phyloP scores from a whole-genome alignment of 352 stramenopile species.

The Pythium rishiriense region DNA sequence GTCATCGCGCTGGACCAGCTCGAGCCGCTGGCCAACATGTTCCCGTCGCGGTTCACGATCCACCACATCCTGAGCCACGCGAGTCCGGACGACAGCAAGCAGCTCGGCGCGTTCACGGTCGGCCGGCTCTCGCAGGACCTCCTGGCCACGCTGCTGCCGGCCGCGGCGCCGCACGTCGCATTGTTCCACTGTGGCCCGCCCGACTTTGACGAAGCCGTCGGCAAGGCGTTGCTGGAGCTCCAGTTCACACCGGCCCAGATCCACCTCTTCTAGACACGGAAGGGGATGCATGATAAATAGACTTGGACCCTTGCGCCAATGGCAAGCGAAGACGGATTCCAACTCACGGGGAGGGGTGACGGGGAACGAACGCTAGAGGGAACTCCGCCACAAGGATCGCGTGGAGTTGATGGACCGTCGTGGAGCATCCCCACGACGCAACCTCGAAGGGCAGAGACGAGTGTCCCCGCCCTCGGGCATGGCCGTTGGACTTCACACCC shows the following conservation, averaged over 20 bases:
- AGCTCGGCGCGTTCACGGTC: slow-evolving; percentile 53
- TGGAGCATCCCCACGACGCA: too few relatives aligned
- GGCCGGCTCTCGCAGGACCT: slow-evolving; percentile 49
- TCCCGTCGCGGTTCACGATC: slow-evolving; percentile 55
- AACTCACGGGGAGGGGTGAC: too few relatives aligned
- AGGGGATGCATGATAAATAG: too few relatives aligned
- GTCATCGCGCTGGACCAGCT: slow-evolving; percentile 74
- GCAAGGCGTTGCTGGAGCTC: slow-evolving; percentile 40
- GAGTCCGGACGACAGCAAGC: slow-evolving; percentile 39
- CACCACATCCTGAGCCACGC: slow-evolving; percentile 65
- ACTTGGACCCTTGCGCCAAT: too few relatives aligned
- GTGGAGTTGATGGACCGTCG: too few relatives aligned
- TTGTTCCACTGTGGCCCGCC: slow-evolving; percentile 76
- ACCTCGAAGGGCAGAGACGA: too few relatives aligned
- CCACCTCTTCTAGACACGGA: slow-evolving; percentile 63
- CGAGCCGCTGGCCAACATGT: slow-evolving; percentile 81
- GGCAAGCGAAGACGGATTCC: too few relatives aligned
- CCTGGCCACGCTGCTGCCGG: slow-evolving; percentile 51
- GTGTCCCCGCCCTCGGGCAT: too few relatives aligned
- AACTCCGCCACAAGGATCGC: too few relatives aligned
- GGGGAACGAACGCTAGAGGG: too few relatives aligned
- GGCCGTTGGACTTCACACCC: too few relatives aligned
- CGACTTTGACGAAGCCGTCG: slow-evolving; percentile 68
- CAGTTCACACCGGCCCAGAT: slow-evolving; percentile 55
- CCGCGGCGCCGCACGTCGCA: slow-evolving; percentile 38